A percentile compares a stretch with the other conserved stretches of the same genome.
Conservation (phyloP, 2,329 filamentous ascomycete species). For the Aspergillus arachidicola region DNA sequence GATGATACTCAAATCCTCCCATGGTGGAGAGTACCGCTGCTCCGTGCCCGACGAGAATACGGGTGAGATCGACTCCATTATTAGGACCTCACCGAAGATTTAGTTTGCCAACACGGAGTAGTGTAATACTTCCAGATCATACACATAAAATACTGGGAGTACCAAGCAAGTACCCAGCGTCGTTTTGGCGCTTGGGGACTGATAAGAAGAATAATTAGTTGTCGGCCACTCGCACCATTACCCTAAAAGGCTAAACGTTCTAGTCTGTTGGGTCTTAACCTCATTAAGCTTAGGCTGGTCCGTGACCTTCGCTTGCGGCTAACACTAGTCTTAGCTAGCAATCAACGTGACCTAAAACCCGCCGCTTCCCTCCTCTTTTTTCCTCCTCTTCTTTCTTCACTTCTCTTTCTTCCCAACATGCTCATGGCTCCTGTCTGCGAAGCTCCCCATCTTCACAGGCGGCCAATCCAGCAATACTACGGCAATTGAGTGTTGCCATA, state of each 20-base stretch:
- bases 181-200: constrained; percentile 1
- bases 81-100: constrained; percentile 9
- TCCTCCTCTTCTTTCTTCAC: constrained; percentile 25
- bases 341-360: constrained; percentile 24
- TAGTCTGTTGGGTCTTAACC: constrained; percentile 12
- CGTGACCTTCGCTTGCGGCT: constrained; percentile 37
- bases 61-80: constrained; percentile 43
- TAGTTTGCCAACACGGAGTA: constrained; percentile 3
- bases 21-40: constrained; percentile 87
- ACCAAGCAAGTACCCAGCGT: background rate
- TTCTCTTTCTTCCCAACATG: constrained; percentile 16
- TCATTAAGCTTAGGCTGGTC: constrained; percentile 29
- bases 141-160: background rate
- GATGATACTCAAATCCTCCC: constrained; percentile 95
- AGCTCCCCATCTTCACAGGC: constrained; percentile 36
- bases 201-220: constrained; percentile 9
- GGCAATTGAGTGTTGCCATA: constrained; percentile 18
- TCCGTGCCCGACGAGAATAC: constrained; percentile 38
- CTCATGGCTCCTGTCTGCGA: constrained; percentile 40
- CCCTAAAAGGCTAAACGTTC: constrained; percentile 1
- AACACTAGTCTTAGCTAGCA: constrained; percentile 9
- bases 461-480: constrained; percentile 26
- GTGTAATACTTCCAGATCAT: background rate
- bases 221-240: background rate
- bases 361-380: constrained; percentile 25